Evolutionary conservation across 176 grass and related monocot genomes (phyloP).

Genomic region (Hyparrhenia diplandra): DNA sequence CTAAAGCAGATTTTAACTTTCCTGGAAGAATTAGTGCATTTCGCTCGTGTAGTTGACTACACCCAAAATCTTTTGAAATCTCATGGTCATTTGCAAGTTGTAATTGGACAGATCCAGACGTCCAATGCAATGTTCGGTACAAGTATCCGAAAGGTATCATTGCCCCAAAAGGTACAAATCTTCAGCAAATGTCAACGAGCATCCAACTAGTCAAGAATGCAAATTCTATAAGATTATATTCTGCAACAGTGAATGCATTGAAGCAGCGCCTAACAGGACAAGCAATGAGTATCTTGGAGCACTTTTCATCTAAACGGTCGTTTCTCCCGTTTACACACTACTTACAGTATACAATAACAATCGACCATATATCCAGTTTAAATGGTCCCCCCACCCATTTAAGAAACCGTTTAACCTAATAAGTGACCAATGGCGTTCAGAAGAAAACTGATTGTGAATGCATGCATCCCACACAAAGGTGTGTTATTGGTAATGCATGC

Average conservation of each 20-base stretch:
- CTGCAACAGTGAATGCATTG: background rate
- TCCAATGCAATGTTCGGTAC: background rate
- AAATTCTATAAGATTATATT: background rate
- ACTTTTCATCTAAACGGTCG: too few relatives aligned
- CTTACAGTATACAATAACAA: too few relatives aligned
- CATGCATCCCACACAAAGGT: background rate
- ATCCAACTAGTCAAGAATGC: background rate
- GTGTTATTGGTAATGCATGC: background rate
- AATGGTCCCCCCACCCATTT: background rate
- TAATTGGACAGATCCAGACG: background rate
- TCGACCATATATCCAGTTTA: background rate
- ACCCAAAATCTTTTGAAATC: constrained; percentile 16
- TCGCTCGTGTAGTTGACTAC: constrained; percentile 13
- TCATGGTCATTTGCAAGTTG: background rate
- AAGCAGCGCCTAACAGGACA: background rate
- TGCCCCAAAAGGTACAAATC: background rate
- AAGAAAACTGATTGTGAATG: too few relatives aligned
- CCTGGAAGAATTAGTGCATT: background rate
- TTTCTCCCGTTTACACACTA: too few relatives aligned
- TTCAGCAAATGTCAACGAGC: constrained; percentile 2
- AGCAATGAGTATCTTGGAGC: background rate
- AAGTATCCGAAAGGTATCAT: background rate
- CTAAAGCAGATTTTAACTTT: constrained; percentile 7
- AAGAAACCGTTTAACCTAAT: background rate
- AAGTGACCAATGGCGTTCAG: background rate